These are phyloP conservation scores for Marchantia paleacea DNA, from an alignment of 225 moss, liverwort and hornwort species.

Conservation along the genomic window DNA sequence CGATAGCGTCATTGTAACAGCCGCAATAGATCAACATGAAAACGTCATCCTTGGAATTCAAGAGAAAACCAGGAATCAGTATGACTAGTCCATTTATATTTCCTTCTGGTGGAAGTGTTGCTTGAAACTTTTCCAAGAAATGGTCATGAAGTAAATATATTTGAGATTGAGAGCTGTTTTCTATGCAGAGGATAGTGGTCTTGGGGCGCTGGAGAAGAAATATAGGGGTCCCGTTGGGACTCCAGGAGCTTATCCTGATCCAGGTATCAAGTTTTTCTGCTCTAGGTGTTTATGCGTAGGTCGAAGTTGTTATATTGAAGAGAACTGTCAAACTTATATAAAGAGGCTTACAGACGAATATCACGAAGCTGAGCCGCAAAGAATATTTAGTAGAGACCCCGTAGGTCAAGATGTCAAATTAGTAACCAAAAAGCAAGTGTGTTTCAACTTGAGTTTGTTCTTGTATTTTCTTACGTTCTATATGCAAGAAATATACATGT, in stretches of 20 bases:
- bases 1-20: background rate
- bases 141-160: no score
- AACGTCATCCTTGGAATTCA: background rate
- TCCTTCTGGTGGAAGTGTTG: background rate
- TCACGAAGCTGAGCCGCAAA: background rate
- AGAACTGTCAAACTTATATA: no score
- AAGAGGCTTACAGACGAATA: no score
- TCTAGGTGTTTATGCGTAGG: constrained; percentile 1
- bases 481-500: background rate
- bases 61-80: background rate
- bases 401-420: background rate
- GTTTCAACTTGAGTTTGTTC: background rate
- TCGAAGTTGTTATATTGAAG: no score
- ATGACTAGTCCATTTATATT: background rate
- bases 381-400: background rate
- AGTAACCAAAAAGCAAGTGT: background rate
- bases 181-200: constrained; percentile 58
- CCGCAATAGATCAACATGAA: background rate
- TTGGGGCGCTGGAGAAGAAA: constrained; percentile 60
- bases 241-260: constrained; percentile 62
- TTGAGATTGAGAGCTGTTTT: background rate
- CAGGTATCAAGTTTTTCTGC: constrained; percentile 39
- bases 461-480: background rate
- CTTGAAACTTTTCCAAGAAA: background rate
- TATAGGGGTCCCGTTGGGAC: constrained; percentile 58